phyloP scores from a whole-genome alignment of 1,284 basidiomycete genomes.

The Omphalotus olearius region DNA sequence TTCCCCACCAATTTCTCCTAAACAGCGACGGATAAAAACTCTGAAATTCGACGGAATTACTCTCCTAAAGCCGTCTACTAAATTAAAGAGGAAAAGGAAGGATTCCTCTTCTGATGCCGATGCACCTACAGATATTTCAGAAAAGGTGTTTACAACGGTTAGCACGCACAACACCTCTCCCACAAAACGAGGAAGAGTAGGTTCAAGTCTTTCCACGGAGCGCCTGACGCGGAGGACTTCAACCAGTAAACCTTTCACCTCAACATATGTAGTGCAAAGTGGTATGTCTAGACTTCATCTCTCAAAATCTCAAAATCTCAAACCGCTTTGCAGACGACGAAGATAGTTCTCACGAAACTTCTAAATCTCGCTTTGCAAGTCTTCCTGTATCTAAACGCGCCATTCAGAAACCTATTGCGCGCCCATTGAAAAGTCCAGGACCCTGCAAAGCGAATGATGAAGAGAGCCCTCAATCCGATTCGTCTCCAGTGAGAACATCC shows the following conservation, averaged over 20 bases:
- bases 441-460: too few relatives aligned
- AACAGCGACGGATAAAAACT: too few relatives aligned
- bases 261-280: neutral
- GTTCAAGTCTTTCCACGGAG: neutral
- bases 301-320: neutral
- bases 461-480: too few relatives aligned
- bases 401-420: neutral
- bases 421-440: too few relatives aligned
- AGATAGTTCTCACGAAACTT: neutral
- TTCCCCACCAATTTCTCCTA: neutral
- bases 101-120: conserved; percentile 1
- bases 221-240: too few relatives aligned
- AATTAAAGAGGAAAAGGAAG: conserved; percentile 7
- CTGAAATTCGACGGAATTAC: neutral
- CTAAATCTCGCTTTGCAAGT: neutral
- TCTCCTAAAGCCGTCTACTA: neutral
- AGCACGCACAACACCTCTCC: neutral
- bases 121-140: neutral
- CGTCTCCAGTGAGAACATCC: too few relatives aligned
- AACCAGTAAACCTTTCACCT: too few relatives aligned
- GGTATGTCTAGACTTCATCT: neutral
- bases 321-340: neutral
- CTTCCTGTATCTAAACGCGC: neutral
- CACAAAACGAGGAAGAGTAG: conserved; percentile 3
- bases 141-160: neutral